Percentiles rank a stretch among this genome's conserved stretches.
These are phyloP conservation scores for Penicillium paradoxum DNA, from an alignment of 495 filamentous ascomycete genomes.

Conservation along the genomic window DNA sequence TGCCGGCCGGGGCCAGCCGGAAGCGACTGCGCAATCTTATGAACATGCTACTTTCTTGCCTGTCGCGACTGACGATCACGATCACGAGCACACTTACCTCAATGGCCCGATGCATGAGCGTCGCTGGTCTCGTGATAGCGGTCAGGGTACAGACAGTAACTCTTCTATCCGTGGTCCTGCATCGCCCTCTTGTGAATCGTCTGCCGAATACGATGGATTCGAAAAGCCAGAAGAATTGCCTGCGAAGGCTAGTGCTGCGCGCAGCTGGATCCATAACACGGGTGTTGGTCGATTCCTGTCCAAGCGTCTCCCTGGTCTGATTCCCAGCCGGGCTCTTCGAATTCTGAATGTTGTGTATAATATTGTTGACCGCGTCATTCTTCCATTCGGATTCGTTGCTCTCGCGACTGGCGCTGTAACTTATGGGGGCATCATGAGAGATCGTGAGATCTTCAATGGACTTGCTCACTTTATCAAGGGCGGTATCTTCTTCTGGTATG, in stretches of 20 bases:
- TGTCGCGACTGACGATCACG: conserved; percentile 61
- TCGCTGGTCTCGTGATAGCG: conserved; percentile 80
- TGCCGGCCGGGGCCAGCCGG: conserved; percentile 33
- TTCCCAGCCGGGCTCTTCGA: conserved; percentile 57
- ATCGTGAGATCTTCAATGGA: conserved; percentile 67
- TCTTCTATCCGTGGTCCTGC: conserved; percentile 63
- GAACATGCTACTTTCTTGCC: conserved; percentile 58
- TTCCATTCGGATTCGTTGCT: conserved; percentile 60
- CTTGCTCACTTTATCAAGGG: conserved; percentile 95
- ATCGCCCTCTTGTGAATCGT: conserved; percentile 50
- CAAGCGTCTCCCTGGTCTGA: conserved; percentile 47
- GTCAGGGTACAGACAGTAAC: conserved; percentile 75
- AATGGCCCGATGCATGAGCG: conserved; percentile 40
- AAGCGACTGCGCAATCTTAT: conserved; percentile 8
- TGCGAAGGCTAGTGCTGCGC: conserved; percentile 27
- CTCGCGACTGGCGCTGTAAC: conserved; percentile 61
- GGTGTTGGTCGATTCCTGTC: conserved; percentile 44
- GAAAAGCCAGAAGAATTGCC: conserved; percentile 48
- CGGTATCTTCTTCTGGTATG: conserved; percentile 94
- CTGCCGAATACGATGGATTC: conserved; percentile 50
- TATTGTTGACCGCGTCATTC: conserved; percentile 55
- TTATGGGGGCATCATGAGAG: conserved; percentile 66
- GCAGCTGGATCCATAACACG: conserved; percentile 42
- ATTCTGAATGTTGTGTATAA: conserved; percentile 54
- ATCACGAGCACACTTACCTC: conserved; percentile 52